Evolutionary conservation across 2,329 filamentous ascomycete genomes (phyloP), one percentile per base, ranked within the genome.

Genomic region (Xylariaceae sp.): DNA sequence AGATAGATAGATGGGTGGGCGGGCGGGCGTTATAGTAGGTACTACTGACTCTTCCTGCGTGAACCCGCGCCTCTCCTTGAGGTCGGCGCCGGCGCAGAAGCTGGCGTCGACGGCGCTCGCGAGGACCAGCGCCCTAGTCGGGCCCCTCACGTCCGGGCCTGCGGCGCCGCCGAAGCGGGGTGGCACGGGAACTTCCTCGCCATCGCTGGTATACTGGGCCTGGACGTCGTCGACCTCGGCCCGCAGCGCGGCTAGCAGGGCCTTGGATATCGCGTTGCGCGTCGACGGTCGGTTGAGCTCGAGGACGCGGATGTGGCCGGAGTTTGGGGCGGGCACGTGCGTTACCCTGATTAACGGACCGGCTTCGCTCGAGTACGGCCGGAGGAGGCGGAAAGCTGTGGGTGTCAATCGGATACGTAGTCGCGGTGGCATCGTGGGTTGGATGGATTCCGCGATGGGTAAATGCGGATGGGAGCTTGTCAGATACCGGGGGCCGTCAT

Each of bases 81-180:
- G 76, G 71, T 99, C 95, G 3, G 95, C 95, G 40, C 95, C 95
- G 0, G 95, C 91, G 74, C 95, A 99, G 74, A 99, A 99, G 67
- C 87, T 89, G 20, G 85, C 81, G 65, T 97, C 91, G n/a, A 91
- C 83, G 41, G 91, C 90, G 69, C 90, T 96, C 10, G 91, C 89
- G 16, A 99, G 67, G 41, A 99, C 85, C 64, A 99, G 73, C 2
- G 90, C 93, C 62, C 95, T 80, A 16, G 93, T 97, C 0, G 82
- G 81, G 0, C 81, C 81, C 58, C 74, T 78, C 60, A 78, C 64
- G 55, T 79, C 75, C 3, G 72, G 66, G 0, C 76, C 77, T 2
- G 77, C 77, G 0, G 71, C 71, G 32, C 80, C 79, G 23, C 78
- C 80, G 54, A 80, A 81, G 26, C 71, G 68, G 61, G 63, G 67